Conservation (phyloP, 768 basidiomycete species). For the Lactarius psammicola region DNA sequence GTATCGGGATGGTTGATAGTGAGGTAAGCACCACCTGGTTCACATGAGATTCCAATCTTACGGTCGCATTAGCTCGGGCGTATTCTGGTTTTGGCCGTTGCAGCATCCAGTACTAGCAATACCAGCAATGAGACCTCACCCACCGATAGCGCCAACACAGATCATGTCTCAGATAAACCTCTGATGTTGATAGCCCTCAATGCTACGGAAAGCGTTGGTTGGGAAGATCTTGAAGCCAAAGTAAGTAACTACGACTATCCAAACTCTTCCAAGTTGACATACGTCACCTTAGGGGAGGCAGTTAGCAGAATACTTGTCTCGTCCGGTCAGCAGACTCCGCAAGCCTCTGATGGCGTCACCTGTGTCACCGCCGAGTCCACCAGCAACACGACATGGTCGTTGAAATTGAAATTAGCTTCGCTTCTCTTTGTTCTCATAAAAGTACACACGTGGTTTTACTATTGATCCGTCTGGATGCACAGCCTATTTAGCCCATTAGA, state of each 20-base stretch:
- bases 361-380: conserved; percentile 22
- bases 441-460: conserved; percentile 11
- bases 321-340: conserved; percentile 41
- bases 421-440: conserved; percentile 8
- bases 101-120: conserved; percentile 8
- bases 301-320: conserved; percentile 37
- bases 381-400: conserved; percentile 29
- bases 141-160: conserved; percentile 16
- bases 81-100: conserved; percentile 54
- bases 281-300: conserved; percentile 34
- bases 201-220: conserved; percentile 56
- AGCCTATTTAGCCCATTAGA: background rate
- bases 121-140: conserved; percentile 29
- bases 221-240: conserved; percentile 63
- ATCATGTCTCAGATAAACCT: conserved; percentile 41
- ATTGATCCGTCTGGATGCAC: conserved; percentile 10
- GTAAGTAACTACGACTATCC: conserved; percentile 38
- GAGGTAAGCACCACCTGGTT: conserved; percentile 49
- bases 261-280: background rate
- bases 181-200: conserved; percentile 71
- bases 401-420: conserved; percentile 1
- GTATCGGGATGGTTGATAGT: conserved; percentile 71
- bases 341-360: conserved; percentile 28
- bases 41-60: background rate
- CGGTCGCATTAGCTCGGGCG: conserved; percentile 55